Evolutionary conservation across 2,329 filamentous ascomycete genomes (phyloP).

Genomic region (Pyrenophora seminiperda): DNA sequence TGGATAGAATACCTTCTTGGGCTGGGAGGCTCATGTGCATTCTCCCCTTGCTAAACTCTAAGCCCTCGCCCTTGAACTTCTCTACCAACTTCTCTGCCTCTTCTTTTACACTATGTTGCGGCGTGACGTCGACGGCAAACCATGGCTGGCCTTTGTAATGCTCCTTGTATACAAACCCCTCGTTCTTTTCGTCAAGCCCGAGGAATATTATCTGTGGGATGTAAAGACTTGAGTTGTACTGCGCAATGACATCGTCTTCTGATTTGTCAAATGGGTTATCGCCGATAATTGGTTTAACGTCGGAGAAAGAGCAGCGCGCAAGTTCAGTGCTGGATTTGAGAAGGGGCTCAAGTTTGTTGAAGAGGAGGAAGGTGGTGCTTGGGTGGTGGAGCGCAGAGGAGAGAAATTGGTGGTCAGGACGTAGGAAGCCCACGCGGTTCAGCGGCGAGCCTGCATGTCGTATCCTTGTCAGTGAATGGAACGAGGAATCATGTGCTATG

Average conservation of each 20-base stretch:
- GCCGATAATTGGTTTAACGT: slow-evolving; percentile 74
- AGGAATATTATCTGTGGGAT: slow-evolving; percentile 80
- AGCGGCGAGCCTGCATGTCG: slow-evolving; percentile 64
- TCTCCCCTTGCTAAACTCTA: slow-evolving; percentile 70
- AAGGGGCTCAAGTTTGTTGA: slow-evolving; percentile 79
- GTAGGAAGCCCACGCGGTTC: slow-evolving; percentile 80
- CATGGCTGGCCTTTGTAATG: slow-evolving; percentile 78
- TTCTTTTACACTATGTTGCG: slow-evolving; percentile 66
- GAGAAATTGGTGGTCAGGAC: slow-evolving; percentile 72
- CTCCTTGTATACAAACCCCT: slow-evolving; percentile 66
- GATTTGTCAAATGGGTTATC: slow-evolving; percentile 69
- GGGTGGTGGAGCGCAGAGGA: slow-evolving; percentile 69
- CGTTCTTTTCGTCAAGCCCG: slow-evolving; percentile 72
- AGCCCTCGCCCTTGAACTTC: slow-evolving; percentile 63
- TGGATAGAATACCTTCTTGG: slow-evolving; percentile 60
- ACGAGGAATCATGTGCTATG: background rate
- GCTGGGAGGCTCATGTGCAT: slow-evolving; percentile 65
- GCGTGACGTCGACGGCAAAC: slow-evolving; percentile 89
- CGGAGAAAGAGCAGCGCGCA: slow-evolving; percentile 69
- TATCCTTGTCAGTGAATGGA: slow-evolving; percentile 1
- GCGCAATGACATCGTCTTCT: slow-evolving; percentile 74
- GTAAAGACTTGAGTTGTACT: slow-evolving; percentile 73
- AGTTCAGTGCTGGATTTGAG: slow-evolving; percentile 65
- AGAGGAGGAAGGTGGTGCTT: slow-evolving; percentile 72
- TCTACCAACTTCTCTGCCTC: slow-evolving; percentile 66